Conservation (phyloP, 179 eudicot species). For the Vitellaria paradoxa region DNA sequence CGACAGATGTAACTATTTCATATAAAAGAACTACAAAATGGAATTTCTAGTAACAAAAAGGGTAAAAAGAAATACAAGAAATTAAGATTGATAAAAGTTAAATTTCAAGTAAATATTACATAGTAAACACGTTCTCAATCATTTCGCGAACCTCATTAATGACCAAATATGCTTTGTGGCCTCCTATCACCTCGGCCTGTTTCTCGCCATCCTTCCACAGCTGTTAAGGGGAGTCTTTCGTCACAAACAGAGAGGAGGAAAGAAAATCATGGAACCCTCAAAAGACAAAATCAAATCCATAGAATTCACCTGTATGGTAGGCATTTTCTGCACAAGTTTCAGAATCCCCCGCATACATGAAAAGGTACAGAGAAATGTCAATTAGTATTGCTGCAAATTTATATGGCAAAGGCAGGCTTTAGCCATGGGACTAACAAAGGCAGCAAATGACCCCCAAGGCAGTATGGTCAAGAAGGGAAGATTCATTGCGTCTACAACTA, state of each 20-base stretch:
- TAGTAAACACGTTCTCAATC: constrained; percentile 40
- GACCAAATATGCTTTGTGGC: constrained; percentile 59
- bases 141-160: constrained; percentile 56
- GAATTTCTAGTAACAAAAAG: background rate
- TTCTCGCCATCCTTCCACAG: constrained; percentile 54
- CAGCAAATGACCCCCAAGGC: background rate
- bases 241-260: background rate
- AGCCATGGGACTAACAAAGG: background rate
- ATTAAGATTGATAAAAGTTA: background rate
- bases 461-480: background rate
- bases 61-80: background rate
- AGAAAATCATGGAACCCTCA: background rate
- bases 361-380: constrained; percentile 17
- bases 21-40: background rate
- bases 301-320: constrained; percentile 39
- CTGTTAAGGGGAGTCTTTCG: background rate
- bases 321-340: constrained; percentile 40
- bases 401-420: background rate
- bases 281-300: constrained; percentile 6
- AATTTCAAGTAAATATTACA: background rate
- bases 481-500: background rate
- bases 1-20: background rate
- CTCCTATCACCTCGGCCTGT: constrained; percentile 61
- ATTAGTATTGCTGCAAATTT: constrained; percentile 3
- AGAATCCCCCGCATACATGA: constrained; percentile 18